phyloP scores from a whole-genome alignment of 2,329 filamentous ascomycete species.

The Dactylellina cionopaga region DNA sequence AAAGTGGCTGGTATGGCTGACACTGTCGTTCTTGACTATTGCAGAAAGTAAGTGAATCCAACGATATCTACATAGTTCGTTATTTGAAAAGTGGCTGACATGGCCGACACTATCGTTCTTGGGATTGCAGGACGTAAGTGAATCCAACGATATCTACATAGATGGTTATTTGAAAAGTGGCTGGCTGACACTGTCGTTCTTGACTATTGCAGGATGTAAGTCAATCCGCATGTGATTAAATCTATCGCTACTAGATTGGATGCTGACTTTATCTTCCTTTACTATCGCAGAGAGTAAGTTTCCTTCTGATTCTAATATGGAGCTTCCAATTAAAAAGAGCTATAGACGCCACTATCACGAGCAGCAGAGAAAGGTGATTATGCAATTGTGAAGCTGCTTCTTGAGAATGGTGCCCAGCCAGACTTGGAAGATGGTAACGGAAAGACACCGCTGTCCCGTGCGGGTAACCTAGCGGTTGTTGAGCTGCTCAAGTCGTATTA shows the following conservation, averaged over 20 bases:
- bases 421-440: background rate
- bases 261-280: background rate
- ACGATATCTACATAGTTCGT: too few species aligned
- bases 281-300: constrained; percentile 7
- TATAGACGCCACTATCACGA: background rate
- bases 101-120: background rate
- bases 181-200: too few species aligned
- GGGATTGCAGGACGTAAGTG: too few species aligned
- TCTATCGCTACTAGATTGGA: background rate
- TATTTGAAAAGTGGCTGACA: too few species aligned
- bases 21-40: too few species aligned
- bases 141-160: too few species aligned
- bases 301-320: background rate
- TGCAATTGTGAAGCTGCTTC: background rate
- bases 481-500: background rate
- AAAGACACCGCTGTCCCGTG: background rate
- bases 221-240: background rate
- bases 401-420: background rate
- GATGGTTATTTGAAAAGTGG: too few species aligned
- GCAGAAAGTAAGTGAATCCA: too few species aligned
- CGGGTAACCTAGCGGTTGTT: background rate
- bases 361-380: background rate
- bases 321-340: background rate
- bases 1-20: too few species aligned
- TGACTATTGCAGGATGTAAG: background rate